Percentiles rank a stretch among this genome's conserved stretches.
Evolutionary conservation across 2,329 filamentous ascomycete genomes (phyloP).

Genomic region (Phyllosticta capitalensis): DNA sequence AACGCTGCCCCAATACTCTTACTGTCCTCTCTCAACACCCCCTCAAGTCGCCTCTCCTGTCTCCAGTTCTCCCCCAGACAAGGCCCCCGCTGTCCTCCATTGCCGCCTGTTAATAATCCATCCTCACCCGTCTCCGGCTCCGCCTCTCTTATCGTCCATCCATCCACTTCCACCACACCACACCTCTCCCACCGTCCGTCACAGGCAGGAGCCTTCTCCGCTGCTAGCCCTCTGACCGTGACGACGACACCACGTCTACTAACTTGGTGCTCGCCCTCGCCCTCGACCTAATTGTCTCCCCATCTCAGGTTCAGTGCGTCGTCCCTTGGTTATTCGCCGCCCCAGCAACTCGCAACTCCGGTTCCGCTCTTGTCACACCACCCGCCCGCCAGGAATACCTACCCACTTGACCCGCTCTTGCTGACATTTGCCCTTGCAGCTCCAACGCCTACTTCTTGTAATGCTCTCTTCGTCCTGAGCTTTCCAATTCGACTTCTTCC

Average conservation of each 20-base stretch:
- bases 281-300: background rate
- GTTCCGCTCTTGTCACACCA: background rate
- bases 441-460: constrained; percentile 27
- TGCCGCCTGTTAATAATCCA: background rate
- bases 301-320: background rate
- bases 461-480: constrained; percentile 33
- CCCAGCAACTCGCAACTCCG: background rate
- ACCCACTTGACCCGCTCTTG: background rate
- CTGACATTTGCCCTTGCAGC: constrained; percentile 8
- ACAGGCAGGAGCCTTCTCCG: background rate
- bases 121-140: background rate
- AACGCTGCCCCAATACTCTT: constrained; percentile 9
- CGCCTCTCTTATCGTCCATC: background rate
- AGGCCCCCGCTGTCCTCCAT: constrained; percentile 1
- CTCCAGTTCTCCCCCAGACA: background rate
- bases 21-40: constrained; percentile 6
- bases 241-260: background rate
- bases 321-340: background rate
- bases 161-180: too few relatives aligned
- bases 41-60: background rate
- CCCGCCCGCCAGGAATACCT: background rate
- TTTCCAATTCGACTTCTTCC: constrained; percentile 23
- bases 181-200: background rate
- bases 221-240: background rate
- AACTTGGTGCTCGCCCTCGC: background rate